Evolutionary conservation across 1,284 basidiomycete genomes (phyloP).

Genomic region (Rhodotorula sp.): DNA sequence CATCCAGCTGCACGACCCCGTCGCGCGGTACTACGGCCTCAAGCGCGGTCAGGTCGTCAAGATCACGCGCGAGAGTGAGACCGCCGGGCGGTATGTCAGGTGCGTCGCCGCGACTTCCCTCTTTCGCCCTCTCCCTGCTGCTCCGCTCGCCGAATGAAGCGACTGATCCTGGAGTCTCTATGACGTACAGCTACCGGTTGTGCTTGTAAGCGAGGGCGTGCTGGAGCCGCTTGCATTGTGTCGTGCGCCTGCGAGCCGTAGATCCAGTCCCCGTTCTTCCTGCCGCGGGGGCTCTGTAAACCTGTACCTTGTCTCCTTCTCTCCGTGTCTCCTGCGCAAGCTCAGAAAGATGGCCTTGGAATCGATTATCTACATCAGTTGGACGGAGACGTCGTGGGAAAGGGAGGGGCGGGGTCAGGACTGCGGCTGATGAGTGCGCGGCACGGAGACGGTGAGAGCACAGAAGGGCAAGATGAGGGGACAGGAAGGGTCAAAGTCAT

Average conservation of each 20-base stretch:
- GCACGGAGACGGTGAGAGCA: no score
- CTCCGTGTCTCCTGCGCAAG: not conserved
- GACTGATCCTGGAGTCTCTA: no score
- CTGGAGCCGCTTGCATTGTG: not conserved
- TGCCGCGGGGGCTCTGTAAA: no score
- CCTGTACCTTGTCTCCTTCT: not conserved
- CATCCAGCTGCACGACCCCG: slow-evolving; percentile 93
- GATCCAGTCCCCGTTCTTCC: not conserved
- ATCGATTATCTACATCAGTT: not conserved
- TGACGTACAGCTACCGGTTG: slow-evolving; percentile 16
- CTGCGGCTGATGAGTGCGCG: no score
- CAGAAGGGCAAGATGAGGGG: no score
- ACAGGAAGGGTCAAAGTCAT: no score
- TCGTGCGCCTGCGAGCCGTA: not conserved
- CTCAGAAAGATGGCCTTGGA: fast-evolving
- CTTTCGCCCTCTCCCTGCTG: not conserved
- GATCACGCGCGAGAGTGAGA: slow-evolving; percentile 95
- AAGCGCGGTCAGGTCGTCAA: slow-evolving; percentile 95
- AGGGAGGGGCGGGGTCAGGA: no score
- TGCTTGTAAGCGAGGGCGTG: slow-evolving; percentile 16
- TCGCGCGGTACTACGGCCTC: slow-evolving; percentile 95
- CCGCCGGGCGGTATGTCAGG: slow-evolving; percentile 89
- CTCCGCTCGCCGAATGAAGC: no score
- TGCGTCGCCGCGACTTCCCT: slow-evolving; percentile 57
- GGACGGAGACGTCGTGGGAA: not conserved